Percentiles rank a stretch among this genome's conserved stretches.
phyloP scores from a whole-genome alignment of 2,329 filamentous ascomycete species.

The Albifimbria verrucaria region DNA sequence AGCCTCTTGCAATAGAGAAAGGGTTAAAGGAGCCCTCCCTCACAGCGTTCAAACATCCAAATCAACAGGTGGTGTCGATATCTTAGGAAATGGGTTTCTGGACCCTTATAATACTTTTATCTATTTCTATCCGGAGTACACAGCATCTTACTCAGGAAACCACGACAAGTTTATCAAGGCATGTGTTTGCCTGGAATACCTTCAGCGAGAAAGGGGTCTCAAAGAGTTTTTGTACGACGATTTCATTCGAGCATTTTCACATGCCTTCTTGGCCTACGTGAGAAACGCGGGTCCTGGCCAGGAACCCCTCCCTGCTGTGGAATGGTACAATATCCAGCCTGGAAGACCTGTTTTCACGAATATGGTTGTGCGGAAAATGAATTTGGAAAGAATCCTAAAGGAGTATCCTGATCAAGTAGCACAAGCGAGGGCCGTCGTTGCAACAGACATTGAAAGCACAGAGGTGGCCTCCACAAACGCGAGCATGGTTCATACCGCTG shows the following conservation, averaged over 20 bases:
- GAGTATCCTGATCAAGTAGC: conserved; percentile 30
- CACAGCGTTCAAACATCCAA: too few relatives aligned
- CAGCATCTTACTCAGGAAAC: conserved; percentile 33
- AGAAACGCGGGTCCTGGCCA: conserved; percentile 16
- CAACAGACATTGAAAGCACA: background rate
- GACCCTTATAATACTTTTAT: conserved; percentile 36
- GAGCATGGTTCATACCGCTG: background rate
- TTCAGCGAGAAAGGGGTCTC: conserved; percentile 30
- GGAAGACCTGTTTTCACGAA: conserved; percentile 24
- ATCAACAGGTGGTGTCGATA: too few relatives aligned
- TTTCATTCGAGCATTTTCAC: conserved; percentile 43
- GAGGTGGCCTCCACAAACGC: background rate
- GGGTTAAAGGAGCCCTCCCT: too few relatives aligned
- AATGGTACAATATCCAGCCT: conserved; percentile 37
- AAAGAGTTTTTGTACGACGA: conserved; percentile 49
- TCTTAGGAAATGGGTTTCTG: background rate
- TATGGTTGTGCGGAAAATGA: conserved; percentile 31
- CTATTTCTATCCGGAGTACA: conserved; percentile 41
- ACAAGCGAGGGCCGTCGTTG: conserved; percentile 13
- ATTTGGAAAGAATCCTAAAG: conserved; percentile 29
- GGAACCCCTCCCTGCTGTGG: conserved; percentile 31
- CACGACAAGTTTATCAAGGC: conserved; percentile 41
- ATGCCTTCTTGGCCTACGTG: conserved; percentile 40
- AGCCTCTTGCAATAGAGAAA: too few relatives aligned
- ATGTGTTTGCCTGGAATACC: conserved; percentile 38